Percentiles rank a stretch among this genome's conserved stretches.
Evolutionary conservation across 2,329 filamentous ascomycete genomes (phyloP).

Genomic region (Coniochaeta pulveracea): DNA sequence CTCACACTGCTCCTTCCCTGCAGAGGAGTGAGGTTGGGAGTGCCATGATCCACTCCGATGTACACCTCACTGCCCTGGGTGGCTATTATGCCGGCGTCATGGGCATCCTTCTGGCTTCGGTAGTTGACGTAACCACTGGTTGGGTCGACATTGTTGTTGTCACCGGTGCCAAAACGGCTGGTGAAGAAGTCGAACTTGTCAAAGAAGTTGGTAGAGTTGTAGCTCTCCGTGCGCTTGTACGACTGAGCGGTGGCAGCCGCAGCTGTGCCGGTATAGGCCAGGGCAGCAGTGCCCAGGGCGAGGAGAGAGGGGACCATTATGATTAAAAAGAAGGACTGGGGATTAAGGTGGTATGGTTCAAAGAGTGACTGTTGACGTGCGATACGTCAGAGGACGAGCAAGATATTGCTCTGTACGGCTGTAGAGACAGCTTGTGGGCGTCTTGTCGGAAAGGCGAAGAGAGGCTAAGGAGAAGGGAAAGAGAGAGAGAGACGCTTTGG

Average conservation of each 20-base stretch:
- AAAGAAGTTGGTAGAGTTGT: conserved; percentile 33
- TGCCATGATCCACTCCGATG: conserved; percentile 3
- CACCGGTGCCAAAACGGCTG: conserved; percentile 9
- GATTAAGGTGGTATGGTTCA: conserved; percentile 9
- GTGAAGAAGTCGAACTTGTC: conserved; percentile 32
- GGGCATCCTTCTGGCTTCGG: conserved; percentile 21
- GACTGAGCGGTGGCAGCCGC: conserved; percentile 19
- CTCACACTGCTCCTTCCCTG: conserved; percentile 43
- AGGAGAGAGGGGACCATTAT: conserved; percentile 30
- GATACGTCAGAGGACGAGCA: conserved; percentile 31
- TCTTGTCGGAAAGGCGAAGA: conserved; percentile 3
- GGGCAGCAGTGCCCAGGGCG: conserved; percentile 24
- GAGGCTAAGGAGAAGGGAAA: conserved; percentile 2
- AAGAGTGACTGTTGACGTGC: conserved; percentile 31
- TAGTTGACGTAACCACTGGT: conserved; percentile 56
- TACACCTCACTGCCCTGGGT: conserved; percentile 6
- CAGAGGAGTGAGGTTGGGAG: too few relatives aligned
- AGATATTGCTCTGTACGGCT: conserved; percentile 17
- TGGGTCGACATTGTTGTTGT: conserved; percentile 33
- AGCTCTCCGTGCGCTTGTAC: conserved; percentile 27
- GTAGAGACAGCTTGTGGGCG: conserved; percentile 12
- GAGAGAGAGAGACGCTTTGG: neutral
- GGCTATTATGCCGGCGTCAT: conserved; percentile 21
- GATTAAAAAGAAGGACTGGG: conserved; percentile 13
- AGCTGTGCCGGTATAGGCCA: conserved; percentile 20